Conservation (phyloP, 2,329 filamentous ascomycete species). For the Colletotrichum lentis region DNA sequence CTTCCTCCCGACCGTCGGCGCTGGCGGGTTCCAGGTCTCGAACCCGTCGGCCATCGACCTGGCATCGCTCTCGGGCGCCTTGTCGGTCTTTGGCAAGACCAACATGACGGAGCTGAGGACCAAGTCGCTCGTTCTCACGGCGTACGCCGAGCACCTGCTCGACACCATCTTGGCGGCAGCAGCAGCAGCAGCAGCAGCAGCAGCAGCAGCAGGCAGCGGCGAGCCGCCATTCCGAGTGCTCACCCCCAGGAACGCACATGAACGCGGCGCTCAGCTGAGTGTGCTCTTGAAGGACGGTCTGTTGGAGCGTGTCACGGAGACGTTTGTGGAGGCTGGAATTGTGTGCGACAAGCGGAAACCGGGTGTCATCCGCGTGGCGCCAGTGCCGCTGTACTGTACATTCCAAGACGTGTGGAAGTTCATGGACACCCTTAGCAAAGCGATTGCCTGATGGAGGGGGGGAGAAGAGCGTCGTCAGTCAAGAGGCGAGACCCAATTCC, state of each 20-base stretch:
- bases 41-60: conserved; percentile 82
- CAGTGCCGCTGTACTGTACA: conserved; percentile 83
- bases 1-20: conserved; percentile 75
- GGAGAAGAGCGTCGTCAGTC: not conserved
- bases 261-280: conserved; percentile 82
- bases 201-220: conserved; percentile 43
- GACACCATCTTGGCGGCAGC: conserved; percentile 52
- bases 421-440: conserved; percentile 52
- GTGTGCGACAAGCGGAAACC: conserved; percentile 86
- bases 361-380: conserved; percentile 83
- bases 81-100: conserved; percentile 78
- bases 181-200: conserved; percentile 43
- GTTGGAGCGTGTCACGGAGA: conserved; percentile 71
- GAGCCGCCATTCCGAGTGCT: conserved; percentile 66
- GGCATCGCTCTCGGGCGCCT: conserved; percentile 74
- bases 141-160: conserved; percentile 77
- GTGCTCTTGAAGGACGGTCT: conserved; percentile 73
- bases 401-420: conserved; percentile 73
- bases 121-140: conserved; percentile 77
- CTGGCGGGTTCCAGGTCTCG: conserved; percentile 76
- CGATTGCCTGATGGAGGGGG: conserved; percentile 21
- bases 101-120: conserved; percentile 72
- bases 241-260: conserved; percentile 72
- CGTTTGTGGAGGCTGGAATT: conserved; percentile 73
- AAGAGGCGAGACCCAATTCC: too few relatives aligned